These are phyloP conservation scores for Kodamaea leandrae DNA, from an alignment of 805 yeast species.

Conservation along the genomic window DNA sequence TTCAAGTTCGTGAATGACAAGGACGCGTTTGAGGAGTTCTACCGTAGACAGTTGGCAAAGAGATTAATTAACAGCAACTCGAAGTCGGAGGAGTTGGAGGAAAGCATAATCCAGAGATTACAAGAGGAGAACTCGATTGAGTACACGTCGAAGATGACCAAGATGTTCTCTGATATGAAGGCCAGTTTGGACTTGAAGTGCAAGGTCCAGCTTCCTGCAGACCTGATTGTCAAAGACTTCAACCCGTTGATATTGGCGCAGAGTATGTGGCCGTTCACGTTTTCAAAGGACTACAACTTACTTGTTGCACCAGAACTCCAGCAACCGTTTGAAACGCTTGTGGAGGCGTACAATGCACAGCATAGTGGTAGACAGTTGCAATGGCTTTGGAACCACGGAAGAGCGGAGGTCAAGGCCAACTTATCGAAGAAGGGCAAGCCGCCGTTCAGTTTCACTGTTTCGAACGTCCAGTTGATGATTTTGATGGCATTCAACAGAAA, in stretches of 20 bases:
- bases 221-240: conserved; percentile 47
- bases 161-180: conserved; percentile 93
- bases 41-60: conserved; percentile 83
- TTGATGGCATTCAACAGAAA: conserved; percentile 76
- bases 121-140: conserved; percentile 89
- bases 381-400: conserved; percentile 95
- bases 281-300: conserved; percentile 37
- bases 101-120: conserved; percentile 75
- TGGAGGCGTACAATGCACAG: conserved; percentile 63
- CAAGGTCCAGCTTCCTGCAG: conserved; percentile 46
- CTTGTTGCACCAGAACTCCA: conserved; percentile 67
- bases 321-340: conserved; percentile 63
- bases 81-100: conserved; percentile 82
- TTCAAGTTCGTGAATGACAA: conserved; percentile 89
- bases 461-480: conserved; percentile 84
- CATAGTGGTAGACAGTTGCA: conserved; percentile 86
- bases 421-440: conserved; percentile 77
- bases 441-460: conserved; percentile 76
- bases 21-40: conserved; percentile 92
- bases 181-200: conserved; percentile 72
- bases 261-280: conserved; percentile 81
- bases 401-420: conserved; percentile 88
- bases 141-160: conserved; percentile 88
- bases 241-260: conserved; percentile 80
- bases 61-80: conserved; percentile 86